A percentile compares a stretch with the other conserved stretches of the same genome.
These are phyloP conservation scores for Tuber microsphaerosporum DNA, from an alignment of 495 filamentous ascomycete genomes.

Conservation along the genomic window DNA sequence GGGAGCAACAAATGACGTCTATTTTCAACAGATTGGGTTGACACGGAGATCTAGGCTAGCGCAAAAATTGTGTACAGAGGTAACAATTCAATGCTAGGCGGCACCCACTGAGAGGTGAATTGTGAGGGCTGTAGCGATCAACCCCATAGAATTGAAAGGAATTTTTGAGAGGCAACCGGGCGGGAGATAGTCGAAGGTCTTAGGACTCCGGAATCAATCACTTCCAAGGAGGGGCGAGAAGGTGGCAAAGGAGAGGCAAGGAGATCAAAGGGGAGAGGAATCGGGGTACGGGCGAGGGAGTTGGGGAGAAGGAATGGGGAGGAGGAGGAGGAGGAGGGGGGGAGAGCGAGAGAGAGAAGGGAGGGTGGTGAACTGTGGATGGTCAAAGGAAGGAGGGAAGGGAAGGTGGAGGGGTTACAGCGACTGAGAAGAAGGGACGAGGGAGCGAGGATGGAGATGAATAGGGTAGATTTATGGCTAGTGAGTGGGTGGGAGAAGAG, in stretches of 20 bases:
- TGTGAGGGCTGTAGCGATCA: slow-evolving; percentile 25
- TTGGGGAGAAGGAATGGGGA: not conserved
- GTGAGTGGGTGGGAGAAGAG: slow-evolving; percentile 12
- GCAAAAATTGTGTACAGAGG: slow-evolving; percentile 16
- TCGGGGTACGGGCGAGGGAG: not conserved
- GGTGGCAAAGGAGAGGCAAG: slow-evolving; percentile 10
- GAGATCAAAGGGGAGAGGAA: slow-evolving; percentile 7
- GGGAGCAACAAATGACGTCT: slow-evolving; percentile 12
- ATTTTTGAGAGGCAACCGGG: not conserved
- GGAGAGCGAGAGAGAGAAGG: slow-evolving; percentile 7
- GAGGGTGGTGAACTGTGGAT: slow-evolving; percentile 7
- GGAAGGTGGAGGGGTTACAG: slow-evolving; percentile 4
- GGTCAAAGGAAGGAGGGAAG: slow-evolving; percentile 9
- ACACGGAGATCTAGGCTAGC: slow-evolving; percentile 6
- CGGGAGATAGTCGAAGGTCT: not conserved
- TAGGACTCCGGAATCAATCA: not conserved
- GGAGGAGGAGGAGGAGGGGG: not conserved
- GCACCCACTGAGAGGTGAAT: slow-evolving; percentile 19
- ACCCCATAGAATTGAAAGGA: slow-evolving; percentile 28
- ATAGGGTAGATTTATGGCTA: slow-evolving; percentile 5
- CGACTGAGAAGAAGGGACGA: slow-evolving; percentile 6
- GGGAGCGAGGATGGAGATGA: slow-evolving; percentile 17
- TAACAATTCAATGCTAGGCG: slow-evolving; percentile 11
- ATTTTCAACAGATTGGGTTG: slow-evolving; percentile 12
- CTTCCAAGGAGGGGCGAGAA: slow-evolving; percentile 11